Percentiles rank a stretch among this genome's conserved stretches.
phyloP scores from a whole-genome alignment of 139 green algal genomes.

The Chlorella sorokiniana region DNA sequence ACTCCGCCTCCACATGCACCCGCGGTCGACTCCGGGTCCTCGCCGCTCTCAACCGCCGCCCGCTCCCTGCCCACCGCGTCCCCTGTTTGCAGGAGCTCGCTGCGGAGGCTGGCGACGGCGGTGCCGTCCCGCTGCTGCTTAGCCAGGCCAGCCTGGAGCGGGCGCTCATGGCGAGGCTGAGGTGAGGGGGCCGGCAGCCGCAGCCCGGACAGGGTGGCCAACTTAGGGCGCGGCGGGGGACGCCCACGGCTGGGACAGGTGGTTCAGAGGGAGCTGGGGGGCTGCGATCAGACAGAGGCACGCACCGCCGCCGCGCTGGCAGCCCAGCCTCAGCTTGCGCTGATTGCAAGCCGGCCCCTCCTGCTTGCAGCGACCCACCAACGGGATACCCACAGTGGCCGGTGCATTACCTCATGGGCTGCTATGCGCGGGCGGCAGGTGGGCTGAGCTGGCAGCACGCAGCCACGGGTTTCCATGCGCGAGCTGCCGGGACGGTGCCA shows the following conservation, averaged over 20 bases:
- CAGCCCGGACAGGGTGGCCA: not conserved
- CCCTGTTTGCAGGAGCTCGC: constrained; percentile 48
- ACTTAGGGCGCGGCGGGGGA: not conserved
- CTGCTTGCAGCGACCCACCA: constrained; percentile 61
- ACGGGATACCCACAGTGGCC: constrained; percentile 63
- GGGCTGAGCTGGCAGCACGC: too few species aligned
- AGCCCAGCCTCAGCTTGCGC: not conserved
- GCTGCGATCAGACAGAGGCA: too few species aligned
- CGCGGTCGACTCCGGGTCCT: not conserved
- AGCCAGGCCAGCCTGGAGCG: constrained; percentile 65
- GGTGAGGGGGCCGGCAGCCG: not conserved
- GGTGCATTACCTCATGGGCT: constrained; percentile 79
- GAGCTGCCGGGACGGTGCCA: too few species aligned
- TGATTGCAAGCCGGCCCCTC: not conserved
- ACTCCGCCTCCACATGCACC: not conserved
- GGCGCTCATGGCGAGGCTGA: constrained; percentile 74
- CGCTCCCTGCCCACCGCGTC: not conserved
- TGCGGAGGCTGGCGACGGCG: constrained; percentile 2
- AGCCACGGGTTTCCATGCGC: too few species aligned
- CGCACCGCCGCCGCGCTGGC: not conserved
- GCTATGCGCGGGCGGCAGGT: constrained; percentile 44
- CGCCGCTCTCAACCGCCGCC: not conserved
- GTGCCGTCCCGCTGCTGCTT: constrained; percentile 40
- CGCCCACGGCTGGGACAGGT: not conserved
- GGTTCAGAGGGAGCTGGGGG: too few species aligned